phyloP scores from a whole-genome alignment of 176 grass and related monocot genomes.

The Melocanna baccifera region DNA sequence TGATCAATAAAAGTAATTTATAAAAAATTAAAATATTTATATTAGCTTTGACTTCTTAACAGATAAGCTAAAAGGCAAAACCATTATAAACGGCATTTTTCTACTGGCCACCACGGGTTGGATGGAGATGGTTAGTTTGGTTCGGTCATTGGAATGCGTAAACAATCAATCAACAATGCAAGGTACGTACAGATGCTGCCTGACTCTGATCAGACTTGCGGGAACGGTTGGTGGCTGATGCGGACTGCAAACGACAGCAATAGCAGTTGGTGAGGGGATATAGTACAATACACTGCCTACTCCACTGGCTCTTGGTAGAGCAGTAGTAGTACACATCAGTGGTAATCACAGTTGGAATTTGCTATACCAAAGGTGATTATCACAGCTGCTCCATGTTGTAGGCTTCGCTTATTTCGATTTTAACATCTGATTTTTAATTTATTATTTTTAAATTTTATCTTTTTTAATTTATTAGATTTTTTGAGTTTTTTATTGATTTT shows the following conservation, averaged over 20 bases:
- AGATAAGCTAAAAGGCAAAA: no score
- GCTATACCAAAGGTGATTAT: not conserved
- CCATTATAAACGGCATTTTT: not conserved
- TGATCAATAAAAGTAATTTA: no score
- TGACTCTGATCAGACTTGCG: slow-evolving; percentile 34
- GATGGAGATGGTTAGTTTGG: not conserved
- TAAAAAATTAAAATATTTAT: no score
- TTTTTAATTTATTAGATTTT: no score
- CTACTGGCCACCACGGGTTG: not conserved
- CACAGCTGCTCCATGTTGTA: not conserved
- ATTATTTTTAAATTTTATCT: no score
- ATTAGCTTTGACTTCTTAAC: no score
- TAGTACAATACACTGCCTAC: not conserved
- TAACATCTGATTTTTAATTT: no score
- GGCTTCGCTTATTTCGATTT: no score
- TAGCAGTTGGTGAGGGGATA: slow-evolving; percentile 8
- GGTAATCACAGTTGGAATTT: not conserved
- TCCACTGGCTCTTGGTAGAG: not conserved
- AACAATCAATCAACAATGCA: not conserved
- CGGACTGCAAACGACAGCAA: slow-evolving; percentile 14
- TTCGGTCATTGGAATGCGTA: not conserved
- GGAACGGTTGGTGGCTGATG: slow-evolving; percentile 43
- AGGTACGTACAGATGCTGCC: not conserved
- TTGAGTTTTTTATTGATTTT: no score
- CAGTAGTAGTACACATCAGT: not conserved